A percentile compares a stretch with the other conserved stretches of the same genome.
Conservation (phyloP, 805 yeast species). For the Saccharomycopsis sp. region DNA sequence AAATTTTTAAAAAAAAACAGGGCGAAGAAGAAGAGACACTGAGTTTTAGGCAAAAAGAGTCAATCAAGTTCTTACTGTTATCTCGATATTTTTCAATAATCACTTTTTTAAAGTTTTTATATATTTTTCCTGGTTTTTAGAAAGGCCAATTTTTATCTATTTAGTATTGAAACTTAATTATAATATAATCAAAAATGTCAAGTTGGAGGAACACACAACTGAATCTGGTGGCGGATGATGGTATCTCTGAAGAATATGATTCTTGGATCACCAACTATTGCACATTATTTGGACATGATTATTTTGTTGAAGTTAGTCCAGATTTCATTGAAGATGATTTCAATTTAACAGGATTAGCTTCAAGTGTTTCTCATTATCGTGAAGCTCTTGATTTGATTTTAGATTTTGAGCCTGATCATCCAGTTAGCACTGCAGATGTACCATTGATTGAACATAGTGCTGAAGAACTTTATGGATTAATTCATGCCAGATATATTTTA, state of each 20-base stretch:
- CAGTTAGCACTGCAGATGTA: constrained; percentile 51
- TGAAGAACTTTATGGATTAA: constrained; percentile 83
- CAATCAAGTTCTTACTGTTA: too few species aligned
- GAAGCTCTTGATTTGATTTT: constrained; percentile 86
- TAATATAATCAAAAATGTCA: too few species aligned
- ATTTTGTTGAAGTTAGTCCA: constrained; percentile 82
- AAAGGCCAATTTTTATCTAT: too few species aligned
- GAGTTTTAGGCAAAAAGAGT: too few species aligned
- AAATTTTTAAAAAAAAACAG: too few species aligned
- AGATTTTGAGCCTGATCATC: constrained; percentile 59
- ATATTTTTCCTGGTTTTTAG: too few species aligned
- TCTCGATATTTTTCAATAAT: too few species aligned
- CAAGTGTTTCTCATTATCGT: constrained; percentile 80
- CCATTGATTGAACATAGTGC: constrained; percentile 83
- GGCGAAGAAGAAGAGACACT: too few species aligned
- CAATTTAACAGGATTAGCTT: constrained; percentile 80
- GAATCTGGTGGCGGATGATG: too few species aligned
- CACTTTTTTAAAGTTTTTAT: too few species aligned
- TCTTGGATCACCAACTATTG: constrained; percentile 49
- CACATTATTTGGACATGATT: constrained; percentile 57
- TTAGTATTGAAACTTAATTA: too few species aligned
- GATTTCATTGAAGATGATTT: constrained; percentile 96
- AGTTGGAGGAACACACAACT: too few species aligned
- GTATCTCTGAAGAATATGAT: constrained; percentile 35
- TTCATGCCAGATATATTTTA: constrained; percentile 84